Evolutionary conservation across 2,329 filamentous ascomycete species (phyloP), one percentile per base, ranked within the genome.

Genomic region (Calonectria honghensis): DNA sequence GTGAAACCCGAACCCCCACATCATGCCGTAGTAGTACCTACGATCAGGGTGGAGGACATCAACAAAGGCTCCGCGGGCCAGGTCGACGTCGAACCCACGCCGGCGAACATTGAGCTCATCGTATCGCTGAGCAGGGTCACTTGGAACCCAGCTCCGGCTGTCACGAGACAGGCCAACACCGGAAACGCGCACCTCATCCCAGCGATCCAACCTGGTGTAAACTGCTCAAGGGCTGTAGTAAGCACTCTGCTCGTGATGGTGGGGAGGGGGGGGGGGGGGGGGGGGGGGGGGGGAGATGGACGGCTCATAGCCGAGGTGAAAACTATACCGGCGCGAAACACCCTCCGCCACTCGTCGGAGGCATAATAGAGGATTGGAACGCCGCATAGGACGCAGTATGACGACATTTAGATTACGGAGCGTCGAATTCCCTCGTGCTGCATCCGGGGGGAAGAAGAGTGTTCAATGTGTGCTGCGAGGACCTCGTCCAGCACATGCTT

Each of bases 1-100:
- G 31, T 78, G 76, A 2, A 78, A 72, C 11, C 75, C 76, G 29
- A 72, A 77, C 0, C 76, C 76, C 75, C 76, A 78, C 10, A 73
- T 66, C 18, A 67, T 37, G 27, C n/a, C 20, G 32, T 41, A 29
- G 29, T 29, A 18, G 29, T 57, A 20, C 6, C 61, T 35, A 27
- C 39, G 61, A 6, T 65, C 61, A 7, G 61, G 27, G 31, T 27
- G 31, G 13, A 35, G 16, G n/a, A 50, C 27, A 11, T 65, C 61
- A 18, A 48, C 41, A 50, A 65, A 65, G 41, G 61, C 61, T 6
- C 31, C 27, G 18, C 61, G 61, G 39, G 61, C 27, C 61, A 65
- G 29, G 29, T 65, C 41, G 27, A 65, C 61, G 39, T 50, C 41
- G 5, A 65, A 48, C 18, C 41, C 57, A 18, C 37, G 24, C 37